These are phyloP conservation scores for Hortaea werneckii DNA, from an alignment of 2,329 filamentous ascomycete genomes.

Conservation along the genomic window DNA sequence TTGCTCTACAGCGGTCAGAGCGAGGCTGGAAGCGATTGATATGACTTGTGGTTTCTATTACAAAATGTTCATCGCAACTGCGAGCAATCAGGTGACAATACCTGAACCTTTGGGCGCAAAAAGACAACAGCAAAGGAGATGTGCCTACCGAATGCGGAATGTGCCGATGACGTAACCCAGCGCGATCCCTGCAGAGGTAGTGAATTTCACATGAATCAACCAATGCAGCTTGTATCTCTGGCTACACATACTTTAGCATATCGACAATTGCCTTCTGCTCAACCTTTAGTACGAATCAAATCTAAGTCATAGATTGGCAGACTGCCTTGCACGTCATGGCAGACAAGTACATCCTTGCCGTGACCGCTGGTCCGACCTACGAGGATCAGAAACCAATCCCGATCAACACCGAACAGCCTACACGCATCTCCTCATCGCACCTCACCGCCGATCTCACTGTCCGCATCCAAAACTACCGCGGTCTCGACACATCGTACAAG, in stretches of 20 bases:
- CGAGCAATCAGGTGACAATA: no score
- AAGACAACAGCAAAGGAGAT: not conserved
- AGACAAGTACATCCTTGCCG: slow-evolving; percentile 66
- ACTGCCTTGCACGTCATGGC: slow-evolving; percentile 34
- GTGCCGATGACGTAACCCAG: not conserved
- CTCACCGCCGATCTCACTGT: slow-evolving; percentile 62
- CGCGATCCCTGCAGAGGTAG: not conserved
- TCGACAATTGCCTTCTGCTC: not conserved
- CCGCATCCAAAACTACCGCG: slow-evolving; percentile 56
- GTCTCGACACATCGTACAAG: slow-evolving; percentile 57
- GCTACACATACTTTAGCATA: no score
- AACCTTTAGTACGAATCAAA: not conserved
- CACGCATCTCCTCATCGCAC: slow-evolving; percentile 53
- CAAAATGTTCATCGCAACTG: no score
- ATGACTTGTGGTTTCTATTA: no score
- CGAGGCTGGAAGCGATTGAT: no score
- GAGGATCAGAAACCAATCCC: slow-evolving; percentile 61
- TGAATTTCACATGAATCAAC: slow-evolving; percentile 1
- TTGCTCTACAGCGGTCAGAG: no score
- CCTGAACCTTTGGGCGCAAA: no score
- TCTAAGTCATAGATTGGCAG: not conserved
- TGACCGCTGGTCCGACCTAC: slow-evolving; percentile 74
- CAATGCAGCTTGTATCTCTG: not conserved
- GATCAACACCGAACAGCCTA: slow-evolving; percentile 59
- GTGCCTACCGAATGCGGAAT: not conserved